Conservation (phyloP, 805 yeast genomes). For the Schwanniomyces sp. region DNA sequence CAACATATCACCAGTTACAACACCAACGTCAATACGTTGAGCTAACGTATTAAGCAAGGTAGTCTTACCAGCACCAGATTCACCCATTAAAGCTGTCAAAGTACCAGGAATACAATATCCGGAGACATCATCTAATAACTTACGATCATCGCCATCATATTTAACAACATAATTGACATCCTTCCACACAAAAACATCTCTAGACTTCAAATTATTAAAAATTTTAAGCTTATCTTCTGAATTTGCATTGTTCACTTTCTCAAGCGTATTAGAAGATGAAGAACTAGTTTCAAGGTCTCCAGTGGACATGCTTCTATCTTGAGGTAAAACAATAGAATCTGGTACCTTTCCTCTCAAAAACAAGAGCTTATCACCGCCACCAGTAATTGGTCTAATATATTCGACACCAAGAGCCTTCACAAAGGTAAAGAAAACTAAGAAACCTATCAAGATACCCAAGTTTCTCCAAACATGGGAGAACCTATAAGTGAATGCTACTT, state of each 20-base stretch:
- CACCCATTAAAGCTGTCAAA: slow-evolving; percentile 69
- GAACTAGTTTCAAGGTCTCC: no score
- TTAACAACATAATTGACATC: slow-evolving; percentile 69
- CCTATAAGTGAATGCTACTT: slow-evolving; percentile 42
- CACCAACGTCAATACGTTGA: slow-evolving; percentile 19
- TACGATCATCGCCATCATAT: slow-evolving; percentile 35
- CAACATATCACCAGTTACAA: slow-evolving; percentile 35
- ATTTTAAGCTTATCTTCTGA: slow-evolving; percentile 19
- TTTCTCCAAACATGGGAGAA: slow-evolving; percentile 60
- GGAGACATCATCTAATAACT: slow-evolving; percentile 61
- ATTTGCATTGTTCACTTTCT: slow-evolving; percentile 22
- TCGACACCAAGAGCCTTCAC: background rate
- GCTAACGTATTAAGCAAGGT: slow-evolving; percentile 42
- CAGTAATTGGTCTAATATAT: background rate
- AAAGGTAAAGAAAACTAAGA: slow-evolving; percentile 35
- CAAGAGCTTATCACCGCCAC: background rate
- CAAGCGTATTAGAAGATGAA: slow-evolving; percentile 12
- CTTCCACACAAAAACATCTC: slow-evolving; percentile 69
- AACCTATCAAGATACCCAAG: slow-evolving; percentile 61
- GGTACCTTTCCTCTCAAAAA: background rate
- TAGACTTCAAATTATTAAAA: slow-evolving; percentile 4
- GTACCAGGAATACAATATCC: slow-evolving; percentile 88
- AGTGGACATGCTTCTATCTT: no score
- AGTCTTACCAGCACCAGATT: slow-evolving; percentile 49
- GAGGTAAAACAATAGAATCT: no score